Evolutionary conservation across 2,329 filamentous ascomycete genomes (phyloP).

Genomic region (Colletotrichum sp.): DNA sequence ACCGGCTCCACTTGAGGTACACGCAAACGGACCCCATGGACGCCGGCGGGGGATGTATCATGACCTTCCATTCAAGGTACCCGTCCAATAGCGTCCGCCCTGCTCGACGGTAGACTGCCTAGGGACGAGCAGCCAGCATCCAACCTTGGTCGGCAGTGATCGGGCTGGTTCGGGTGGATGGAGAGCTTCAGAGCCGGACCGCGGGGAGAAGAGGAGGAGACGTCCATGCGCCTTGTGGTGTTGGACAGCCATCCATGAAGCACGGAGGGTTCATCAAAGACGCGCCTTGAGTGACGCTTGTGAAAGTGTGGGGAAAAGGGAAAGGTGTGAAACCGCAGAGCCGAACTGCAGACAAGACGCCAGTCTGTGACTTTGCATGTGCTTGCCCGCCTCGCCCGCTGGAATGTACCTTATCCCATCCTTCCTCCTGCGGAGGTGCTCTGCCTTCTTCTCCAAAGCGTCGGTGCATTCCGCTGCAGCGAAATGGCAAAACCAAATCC

Average conservation of each 20-base stretch:
- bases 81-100: not conserved
- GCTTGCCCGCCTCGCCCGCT: not conserved
- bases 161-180: slow-evolving; percentile 39
- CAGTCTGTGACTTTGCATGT: slow-evolving; percentile 15
- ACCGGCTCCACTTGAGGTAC: slow-evolving; percentile 4
- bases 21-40: not conserved
- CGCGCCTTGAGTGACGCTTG: slow-evolving; percentile 22
- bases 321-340: slow-evolving; percentile 9
- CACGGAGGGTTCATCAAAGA: not conserved
- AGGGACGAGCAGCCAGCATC: not conserved
- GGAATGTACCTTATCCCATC: not conserved
- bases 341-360: not conserved
- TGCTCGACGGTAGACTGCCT: not conserved
- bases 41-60: not conserved
- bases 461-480: not conserved
- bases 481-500: not conserved
- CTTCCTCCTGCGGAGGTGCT: not conserved
- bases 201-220: slow-evolving; percentile 11
- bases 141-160: slow-evolving; percentile 33
- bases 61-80: not conserved
- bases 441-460: not conserved
- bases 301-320: slow-evolving; percentile 32
- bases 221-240: not conserved
- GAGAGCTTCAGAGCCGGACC: slow-evolving; percentile 25
- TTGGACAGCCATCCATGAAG: slow-evolving; percentile 11